Conservation (phyloP, 2,329 filamentous ascomycete genomes). For the Chalaropsis ovoidea region DNA sequence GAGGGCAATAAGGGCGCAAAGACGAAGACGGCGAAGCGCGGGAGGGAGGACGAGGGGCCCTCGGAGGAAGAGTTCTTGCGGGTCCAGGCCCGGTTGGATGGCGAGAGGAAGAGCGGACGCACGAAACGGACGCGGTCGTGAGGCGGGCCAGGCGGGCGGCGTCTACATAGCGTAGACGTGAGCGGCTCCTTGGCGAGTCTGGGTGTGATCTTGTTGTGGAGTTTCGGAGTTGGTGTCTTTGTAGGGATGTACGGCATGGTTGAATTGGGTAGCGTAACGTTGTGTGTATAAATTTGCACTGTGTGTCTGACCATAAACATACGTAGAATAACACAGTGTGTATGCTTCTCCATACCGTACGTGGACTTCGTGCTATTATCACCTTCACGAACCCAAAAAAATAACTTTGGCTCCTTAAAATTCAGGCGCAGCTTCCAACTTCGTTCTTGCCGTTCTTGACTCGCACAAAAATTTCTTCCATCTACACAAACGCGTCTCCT, state of each 20-base stretch:
- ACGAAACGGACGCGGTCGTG: constrained; percentile 14
- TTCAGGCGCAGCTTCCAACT: neutral
- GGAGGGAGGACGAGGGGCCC: constrained; percentile 50
- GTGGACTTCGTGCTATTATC: neutral
- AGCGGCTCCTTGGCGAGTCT: neutral
- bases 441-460: too few relatives aligned
- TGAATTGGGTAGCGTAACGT: too few relatives aligned
- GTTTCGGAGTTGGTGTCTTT: neutral
- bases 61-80: constrained; percentile 48
- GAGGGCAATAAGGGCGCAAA: constrained; percentile 34
- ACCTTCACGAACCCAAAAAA: neutral
- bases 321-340: neutral
- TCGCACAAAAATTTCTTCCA: too few relatives aligned
- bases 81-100: constrained; percentile 32
- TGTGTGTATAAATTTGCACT: neutral
- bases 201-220: neutral
- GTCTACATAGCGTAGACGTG: neutral
- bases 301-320: neutral
- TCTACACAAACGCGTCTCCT: neutral
- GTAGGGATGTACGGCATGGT: neutral
- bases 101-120: constrained; percentile 30
- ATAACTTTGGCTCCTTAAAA: neutral
- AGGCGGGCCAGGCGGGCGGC: neutral
- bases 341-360: neutral
- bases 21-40: constrained; percentile 31